Base-by-base conservation (phyloP, 768 basidiomycete genomes). In the Boletus patriciae region DNA sequence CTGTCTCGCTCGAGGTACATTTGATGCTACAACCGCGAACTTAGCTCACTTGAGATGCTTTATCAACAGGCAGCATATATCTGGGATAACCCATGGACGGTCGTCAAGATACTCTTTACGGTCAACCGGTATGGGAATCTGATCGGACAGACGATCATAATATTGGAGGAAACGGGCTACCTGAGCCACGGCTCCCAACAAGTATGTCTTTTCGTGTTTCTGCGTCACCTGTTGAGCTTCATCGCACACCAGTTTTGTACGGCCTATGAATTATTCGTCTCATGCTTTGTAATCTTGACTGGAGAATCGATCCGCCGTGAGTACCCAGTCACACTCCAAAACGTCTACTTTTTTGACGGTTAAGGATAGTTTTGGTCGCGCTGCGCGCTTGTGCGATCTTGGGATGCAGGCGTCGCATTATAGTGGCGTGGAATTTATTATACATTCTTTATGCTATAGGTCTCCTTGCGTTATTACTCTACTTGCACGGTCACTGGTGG, bases 1-100 rank as follows among this genome's bases (percentile, higher is more conserved):
- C 71, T 18, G 7, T 70, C 40, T 29, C 53, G 13, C 58, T 66
- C 53, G 71, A 73, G 57, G 69, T 67, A 31, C 12, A 63, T 62
- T 10, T 46, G 12, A 13, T 16, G 5, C 18, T 11, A 19, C 27
- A 7, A 6, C 18, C 19, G 4, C 16, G 6, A 9, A 19, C 15
- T n/a, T 1, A 29, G 23, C 21, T 16, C 5, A 16, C 34, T 36
- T 15, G 34, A 36, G 37, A 52, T 19, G 9, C 25, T 38, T 37
- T 21, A 36, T 54, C 27, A n/a, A 50, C 34, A 68, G 68, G 52
- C 58, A 18, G 31, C 40, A 16, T 50, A 59, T 23, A 45, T 62
- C 18, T 69, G 70, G 66, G 27, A 51, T 49, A 44, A 37, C 2
- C 63, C 60, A 19, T 62, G 66, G 64, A 47, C 61, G 7, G 0